Evolutionary conservation across 345 rosid genomes (phyloP).

Genomic region (Hibiscus trionum): DNA sequence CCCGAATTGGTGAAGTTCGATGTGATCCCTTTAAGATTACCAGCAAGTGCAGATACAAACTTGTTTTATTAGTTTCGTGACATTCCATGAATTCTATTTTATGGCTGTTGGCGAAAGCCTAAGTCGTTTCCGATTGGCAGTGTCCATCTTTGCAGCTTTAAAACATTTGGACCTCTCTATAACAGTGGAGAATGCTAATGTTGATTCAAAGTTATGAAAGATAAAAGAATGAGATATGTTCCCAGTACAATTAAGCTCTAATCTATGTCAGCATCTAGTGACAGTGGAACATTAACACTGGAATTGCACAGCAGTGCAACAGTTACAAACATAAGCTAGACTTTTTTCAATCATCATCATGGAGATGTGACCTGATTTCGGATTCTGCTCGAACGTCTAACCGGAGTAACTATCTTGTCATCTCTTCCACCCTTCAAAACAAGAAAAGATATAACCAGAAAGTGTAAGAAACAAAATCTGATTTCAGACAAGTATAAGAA

Average conservation of each 20-base stretch:
- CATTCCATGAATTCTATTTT: too few relatives aligned
- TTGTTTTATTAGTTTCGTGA: too few relatives aligned
- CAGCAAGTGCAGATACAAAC: too few relatives aligned
- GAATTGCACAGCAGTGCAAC: slow-evolving; percentile 28
- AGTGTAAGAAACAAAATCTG: slow-evolving; percentile 7
- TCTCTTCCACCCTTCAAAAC: slow-evolving; percentile 50
- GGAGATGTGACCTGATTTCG: slow-evolving; percentile 45
- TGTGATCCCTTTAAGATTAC: too few relatives aligned
- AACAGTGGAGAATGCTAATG: too few relatives aligned
- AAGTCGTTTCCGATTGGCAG: too few relatives aligned
- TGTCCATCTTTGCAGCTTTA: too few relatives aligned
- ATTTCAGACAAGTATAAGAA: neutral
- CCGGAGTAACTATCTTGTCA: slow-evolving; percentile 63
- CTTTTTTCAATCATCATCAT: slow-evolving; percentile 28
- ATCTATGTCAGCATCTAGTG: slow-evolving; percentile 16
- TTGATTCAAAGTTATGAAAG: too few relatives aligned
- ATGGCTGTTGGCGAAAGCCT: too few relatives aligned
- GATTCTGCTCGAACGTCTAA: slow-evolving; percentile 80
- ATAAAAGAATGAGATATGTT: neutral
- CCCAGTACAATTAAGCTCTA: slow-evolving; percentile 7
- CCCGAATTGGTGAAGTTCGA: too few relatives aligned
- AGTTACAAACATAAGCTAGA: neutral
- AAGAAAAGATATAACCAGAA: neutral
- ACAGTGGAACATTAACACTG: neutral
- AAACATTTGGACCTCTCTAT: too few relatives aligned